Conservation (phyloP, 139 green algal species). For the Zygnema cylindricum region DNA sequence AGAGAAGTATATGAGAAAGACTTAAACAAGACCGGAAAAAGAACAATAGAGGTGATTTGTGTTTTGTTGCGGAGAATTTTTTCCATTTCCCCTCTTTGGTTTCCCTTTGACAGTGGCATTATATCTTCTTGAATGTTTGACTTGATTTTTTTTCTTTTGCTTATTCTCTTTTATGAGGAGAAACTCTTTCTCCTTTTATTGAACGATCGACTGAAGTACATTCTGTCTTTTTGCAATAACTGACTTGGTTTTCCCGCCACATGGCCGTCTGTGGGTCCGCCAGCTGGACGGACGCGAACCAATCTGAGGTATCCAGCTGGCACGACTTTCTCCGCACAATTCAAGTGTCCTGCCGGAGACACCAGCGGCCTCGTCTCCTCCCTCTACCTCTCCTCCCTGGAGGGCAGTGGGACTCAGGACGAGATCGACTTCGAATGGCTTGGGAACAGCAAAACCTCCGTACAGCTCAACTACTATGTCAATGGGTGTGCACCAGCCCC, state of each 20-base stretch:
- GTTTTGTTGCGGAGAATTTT: too few relatives aligned
- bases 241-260: too few relatives aligned
- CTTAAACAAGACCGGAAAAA: too few relatives aligned
- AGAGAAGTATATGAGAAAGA: too few relatives aligned
- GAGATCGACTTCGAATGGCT: constrained; percentile 51
- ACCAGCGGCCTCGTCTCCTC: background rate
- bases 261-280: background rate
- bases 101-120: background rate
- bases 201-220: background rate
- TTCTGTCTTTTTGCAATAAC: too few relatives aligned
- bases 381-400: background rate
- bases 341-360: background rate
- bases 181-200: background rate
- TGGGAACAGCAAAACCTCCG: constrained; percentile 11
- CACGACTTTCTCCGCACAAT: background rate
- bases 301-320: background rate
- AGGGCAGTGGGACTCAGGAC: constrained; percentile 35
- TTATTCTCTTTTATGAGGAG: too few relatives aligned
- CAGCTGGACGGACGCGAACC: background rate
- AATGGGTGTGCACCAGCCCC: constrained; percentile 34
- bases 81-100: background rate
- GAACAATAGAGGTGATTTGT: too few relatives aligned
- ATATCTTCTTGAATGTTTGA: too few relatives aligned
- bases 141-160: too few relatives aligned
- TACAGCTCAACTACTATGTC: constrained; percentile 40